Evolutionary conservation across 2,329 filamentous ascomycete species (phyloP).

Genomic region (Leptographium lundbergii): DNA sequence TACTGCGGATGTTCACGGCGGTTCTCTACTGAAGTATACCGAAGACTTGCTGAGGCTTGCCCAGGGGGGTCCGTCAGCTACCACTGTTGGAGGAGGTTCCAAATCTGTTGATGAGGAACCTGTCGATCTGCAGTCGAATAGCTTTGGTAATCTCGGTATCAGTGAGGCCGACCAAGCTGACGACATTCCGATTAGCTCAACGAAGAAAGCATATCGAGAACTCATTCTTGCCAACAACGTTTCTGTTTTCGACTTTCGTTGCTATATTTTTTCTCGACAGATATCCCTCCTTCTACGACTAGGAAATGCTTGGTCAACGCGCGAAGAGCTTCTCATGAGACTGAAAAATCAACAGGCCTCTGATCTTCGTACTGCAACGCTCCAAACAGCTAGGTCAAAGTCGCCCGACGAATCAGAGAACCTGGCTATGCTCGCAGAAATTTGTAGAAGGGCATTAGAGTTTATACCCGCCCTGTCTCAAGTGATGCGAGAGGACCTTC

Average conservation of each 20-base stretch:
- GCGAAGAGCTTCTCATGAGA: conserved; percentile 49
- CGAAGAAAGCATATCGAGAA: conserved; percentile 74
- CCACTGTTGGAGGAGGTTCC: conserved; percentile 11
- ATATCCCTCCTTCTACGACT: conserved; percentile 69
- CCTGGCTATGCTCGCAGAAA: conserved; percentile 67
- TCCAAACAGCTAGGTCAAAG: conserved; percentile 31
- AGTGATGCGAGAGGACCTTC: conserved; percentile 67
- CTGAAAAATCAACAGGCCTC: conserved; percentile 49
- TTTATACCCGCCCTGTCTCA: conserved; percentile 75
- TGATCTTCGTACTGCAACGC: conserved; percentile 42
- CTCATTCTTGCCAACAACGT: conserved; percentile 91
- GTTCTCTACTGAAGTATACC: conserved; percentile 59
- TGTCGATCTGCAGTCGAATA: conserved; percentile 35
- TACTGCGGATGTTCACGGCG: conserved; percentile 52
- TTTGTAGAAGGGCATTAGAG: conserved; percentile 68
- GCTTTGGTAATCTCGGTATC: not conserved
- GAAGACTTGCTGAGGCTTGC: conserved; percentile 56
- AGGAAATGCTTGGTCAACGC: conserved; percentile 57
- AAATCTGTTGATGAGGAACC: conserved; percentile 27
- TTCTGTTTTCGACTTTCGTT: conserved; percentile 88
- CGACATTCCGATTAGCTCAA: conserved; percentile 48
- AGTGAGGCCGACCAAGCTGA: conserved; percentile 15
- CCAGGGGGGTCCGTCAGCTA: conserved; percentile 34
- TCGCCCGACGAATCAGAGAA: conserved; percentile 56
- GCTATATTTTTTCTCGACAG: conserved; percentile 87